phyloP scores from a whole-genome alignment of 495 filamentous ascomycete genomes.

The Aspergillus leporis region DNA sequence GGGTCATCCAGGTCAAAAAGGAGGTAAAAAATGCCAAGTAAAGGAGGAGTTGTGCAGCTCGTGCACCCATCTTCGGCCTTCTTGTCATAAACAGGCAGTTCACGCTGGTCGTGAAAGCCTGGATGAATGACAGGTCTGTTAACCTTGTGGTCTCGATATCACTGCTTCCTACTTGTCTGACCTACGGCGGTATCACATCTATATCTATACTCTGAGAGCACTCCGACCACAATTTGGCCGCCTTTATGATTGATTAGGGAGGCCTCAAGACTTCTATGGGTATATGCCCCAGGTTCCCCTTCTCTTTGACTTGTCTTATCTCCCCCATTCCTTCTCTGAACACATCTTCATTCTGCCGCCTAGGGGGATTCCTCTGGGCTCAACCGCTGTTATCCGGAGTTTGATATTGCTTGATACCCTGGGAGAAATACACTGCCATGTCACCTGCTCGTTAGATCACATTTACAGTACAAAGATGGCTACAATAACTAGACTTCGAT shows the following conservation, averaged over 20 bases:
- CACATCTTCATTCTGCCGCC: conserved; percentile 3
- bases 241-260: background rate
- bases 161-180: background rate
- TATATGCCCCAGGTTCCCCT: background rate
- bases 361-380: background rate
- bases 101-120: conserved; percentile 5
- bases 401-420: conserved; percentile 31
- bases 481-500: conserved; percentile 17
- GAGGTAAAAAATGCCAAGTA: conserved; percentile 51
- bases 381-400: conserved; percentile 21
- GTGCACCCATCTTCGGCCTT: background rate
- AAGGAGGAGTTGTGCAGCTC: background rate
- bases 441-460: conserved; percentile 11
- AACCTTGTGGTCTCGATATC: background rate
- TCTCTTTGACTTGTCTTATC: background rate
- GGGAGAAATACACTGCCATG: conserved; percentile 24
- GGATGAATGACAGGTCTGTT: conserved; percentile 8
- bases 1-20: conserved; percentile 65
- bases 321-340: conserved; percentile 4
- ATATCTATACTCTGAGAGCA: background rate
- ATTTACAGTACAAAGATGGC: conserved; percentile 14
- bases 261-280: background rate
- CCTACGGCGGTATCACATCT: background rate
- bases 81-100: conserved; percentile 1
- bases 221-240: background rate